Evolutionary conservation across 23 red algal species (phyloP).

Genomic region (Gracilaria gracilis): DNA sequence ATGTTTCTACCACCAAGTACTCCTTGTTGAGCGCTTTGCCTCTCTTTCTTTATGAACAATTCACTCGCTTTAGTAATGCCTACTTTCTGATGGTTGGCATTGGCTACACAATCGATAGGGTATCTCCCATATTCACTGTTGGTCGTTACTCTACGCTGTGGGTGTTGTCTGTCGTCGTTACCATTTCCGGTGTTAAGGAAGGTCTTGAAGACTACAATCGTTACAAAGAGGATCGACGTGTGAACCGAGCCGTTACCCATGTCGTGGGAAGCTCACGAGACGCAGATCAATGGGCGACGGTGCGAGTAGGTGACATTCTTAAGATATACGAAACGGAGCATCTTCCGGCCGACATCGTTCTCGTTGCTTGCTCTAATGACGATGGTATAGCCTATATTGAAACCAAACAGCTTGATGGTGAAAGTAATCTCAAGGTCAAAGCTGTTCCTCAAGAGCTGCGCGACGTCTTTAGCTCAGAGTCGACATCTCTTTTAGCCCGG

Average conservation of each 20-base stretch:
- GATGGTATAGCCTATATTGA: constrained; percentile 90
- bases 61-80: constrained; percentile 79
- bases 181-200: constrained; percentile 85
- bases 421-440: constrained; percentile 96
- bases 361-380: constrained; percentile 73
- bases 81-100: constrained; percentile 93
- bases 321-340: constrained; percentile 68
- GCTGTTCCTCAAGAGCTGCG: constrained; percentile 46
- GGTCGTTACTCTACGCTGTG: constrained; percentile 78
- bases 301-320: constrained; percentile 93
- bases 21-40: constrained; percentile 61
- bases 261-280: constrained; percentile 63
- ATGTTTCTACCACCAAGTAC: constrained; percentile 95
- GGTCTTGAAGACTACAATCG: constrained; percentile 85
- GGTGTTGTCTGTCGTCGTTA: constrained; percentile 76
- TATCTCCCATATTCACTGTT: constrained; percentile 76
- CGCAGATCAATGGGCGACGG: constrained; percentile 58
- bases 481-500: constrained; percentile 17
- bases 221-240: constrained; percentile 78
- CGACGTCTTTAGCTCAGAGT: constrained; percentile 30
- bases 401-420: constrained; percentile 93
- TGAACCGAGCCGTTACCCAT: constrained; percentile 76
- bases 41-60: constrained; percentile 79
- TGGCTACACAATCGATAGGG: constrained; percentile 66
- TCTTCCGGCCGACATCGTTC: constrained; percentile 89